phyloP scores from a whole-genome alignment of 176 grass and related monocot species.

The Avena atlantica region DNA sequence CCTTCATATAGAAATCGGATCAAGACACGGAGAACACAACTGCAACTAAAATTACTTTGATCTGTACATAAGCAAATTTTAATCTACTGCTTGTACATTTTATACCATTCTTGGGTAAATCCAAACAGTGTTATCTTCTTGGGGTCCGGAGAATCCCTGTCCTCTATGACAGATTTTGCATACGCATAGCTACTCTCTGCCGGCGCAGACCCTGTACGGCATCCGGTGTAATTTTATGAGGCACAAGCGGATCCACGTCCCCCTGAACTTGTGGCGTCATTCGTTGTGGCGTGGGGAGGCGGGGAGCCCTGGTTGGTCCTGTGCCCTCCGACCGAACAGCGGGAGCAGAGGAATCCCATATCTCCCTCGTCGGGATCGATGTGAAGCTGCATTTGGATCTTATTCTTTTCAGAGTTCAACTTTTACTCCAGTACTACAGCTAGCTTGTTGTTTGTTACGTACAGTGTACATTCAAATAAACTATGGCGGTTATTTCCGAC shows the following conservation, averaged over 20 bases:
- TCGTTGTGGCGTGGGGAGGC: background rate
- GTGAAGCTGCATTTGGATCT: background rate
- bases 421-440: too few relatives aligned
- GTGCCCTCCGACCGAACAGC: slow-evolving; percentile 44
- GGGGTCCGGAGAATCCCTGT: slow-evolving; percentile 19
- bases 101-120: slow-evolving; percentile 23
- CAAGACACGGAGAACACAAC: background rate
- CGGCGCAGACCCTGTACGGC: slow-evolving; percentile 37
- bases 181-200: slow-evolving; percentile 14
- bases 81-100: background rate
- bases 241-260: slow-evolving; percentile 49
- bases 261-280: slow-evolving; percentile 39
- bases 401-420: background rate
- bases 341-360: slow-evolving; percentile 49
- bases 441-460: too few relatives aligned
- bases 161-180: background rate
- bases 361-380: background rate
- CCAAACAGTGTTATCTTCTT: slow-evolving; percentile 42
- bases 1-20: too few relatives aligned
- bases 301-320: background rate
- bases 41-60: background rate
- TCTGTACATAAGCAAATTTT: background rate
- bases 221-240: slow-evolving; percentile 31
- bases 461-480: background rate
- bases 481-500: too few relatives aligned